Evolutionary conservation across 2,329 filamentous ascomycete species (phyloP), one percentile per base, ranked within the genome.

Genomic region (Neofusicoccum parvum): DNA sequence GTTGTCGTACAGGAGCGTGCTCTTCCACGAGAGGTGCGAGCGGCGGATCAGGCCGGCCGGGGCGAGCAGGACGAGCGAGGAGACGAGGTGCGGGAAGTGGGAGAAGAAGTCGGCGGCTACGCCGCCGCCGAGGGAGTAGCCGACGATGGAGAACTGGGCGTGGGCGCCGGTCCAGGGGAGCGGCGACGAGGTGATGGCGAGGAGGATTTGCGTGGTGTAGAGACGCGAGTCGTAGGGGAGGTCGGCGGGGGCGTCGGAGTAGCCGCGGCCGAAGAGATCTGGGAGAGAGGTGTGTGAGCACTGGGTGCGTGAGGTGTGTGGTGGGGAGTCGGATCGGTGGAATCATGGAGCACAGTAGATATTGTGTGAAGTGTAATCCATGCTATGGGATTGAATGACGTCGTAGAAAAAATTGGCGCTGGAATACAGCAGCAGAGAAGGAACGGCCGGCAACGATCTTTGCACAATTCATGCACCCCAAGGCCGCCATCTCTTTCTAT

Each of bases 41-140:
- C 80, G 77, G n/a, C 90, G 84, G 56, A 97, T 86, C 50, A 97
- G 82, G 0, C 94, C 94, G 0, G 89, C 84, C 0, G 94, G 92
- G 0, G 92, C 92, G 48, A 97, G 84, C 5, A 97, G 85, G 11
- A 95, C 82, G 23, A 97, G 81, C 10, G 85, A 86, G 12, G 85
- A 83, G 14, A 97, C 83, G 65, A 94, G 80, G 54, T 86, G 77
- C 0, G 90, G 87, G 72, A 92, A 91, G 72, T 87, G 87, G 1
- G 85, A 83, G 1, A 90, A 85, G 73, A 95, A 94, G 20, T 87
- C 83, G 10, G 87, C 88, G 1, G 86, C 84, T 46, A 96, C 85
- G 14, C 89, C 90, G 41, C 92, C 92, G 51, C 92, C 92, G 0
- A 96, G 82, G 0, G 90, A 93, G 76, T 95, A 96, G 1, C 92